Evolutionary conservation across 768 basidiomycete species (phyloP).

Genomic region (Erythrobasidium yunnanense): DNA sequence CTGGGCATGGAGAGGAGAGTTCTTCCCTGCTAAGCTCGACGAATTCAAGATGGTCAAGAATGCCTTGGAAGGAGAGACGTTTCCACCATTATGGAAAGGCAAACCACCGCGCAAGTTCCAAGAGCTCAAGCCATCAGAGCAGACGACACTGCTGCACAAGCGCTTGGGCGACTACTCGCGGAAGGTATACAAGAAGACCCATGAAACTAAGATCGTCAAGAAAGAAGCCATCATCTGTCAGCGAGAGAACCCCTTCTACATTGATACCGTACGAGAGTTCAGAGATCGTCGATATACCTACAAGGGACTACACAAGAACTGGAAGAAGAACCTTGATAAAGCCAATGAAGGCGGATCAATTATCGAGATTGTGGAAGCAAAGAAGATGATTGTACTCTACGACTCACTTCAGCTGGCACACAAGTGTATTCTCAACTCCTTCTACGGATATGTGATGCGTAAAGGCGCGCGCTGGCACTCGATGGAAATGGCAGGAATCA

Average conservation of each 20-base stretch:
- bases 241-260: conserved; percentile 95
- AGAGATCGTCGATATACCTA: conserved; percentile 97
- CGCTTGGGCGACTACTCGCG: conserved; percentile 96
- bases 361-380: conserved; percentile 86
- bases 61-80: conserved; percentile 84
- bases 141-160: conserved; percentile 85
- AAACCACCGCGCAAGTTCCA: conserved; percentile 66
- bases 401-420: conserved; percentile 97
- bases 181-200: conserved; percentile 96
- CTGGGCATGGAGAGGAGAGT: conserved; percentile 99
- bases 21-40: conserved; percentile 90
- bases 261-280: conserved; percentile 93
- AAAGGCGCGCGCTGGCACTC: conserved; percentile 99
- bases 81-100: conserved; percentile 68
- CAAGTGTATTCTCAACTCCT: conserved; percentile 99
- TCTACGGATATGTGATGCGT: conserved; percentile 99
- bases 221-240: conserved; percentile 94
- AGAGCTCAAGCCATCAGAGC: conserved; percentile 72
- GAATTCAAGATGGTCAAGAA: conserved; percentile 99
- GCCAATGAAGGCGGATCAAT: conserved; percentile 58
- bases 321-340: conserved; percentile 94
- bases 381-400: conserved; percentile 97
- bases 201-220: conserved; percentile 89
- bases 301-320: conserved; percentile 94
- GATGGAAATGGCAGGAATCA: conserved; percentile 99